Evolutionary conservation across 805 yeast species (phyloP).

Genomic region (Yamadazyma insecticola): DNA sequence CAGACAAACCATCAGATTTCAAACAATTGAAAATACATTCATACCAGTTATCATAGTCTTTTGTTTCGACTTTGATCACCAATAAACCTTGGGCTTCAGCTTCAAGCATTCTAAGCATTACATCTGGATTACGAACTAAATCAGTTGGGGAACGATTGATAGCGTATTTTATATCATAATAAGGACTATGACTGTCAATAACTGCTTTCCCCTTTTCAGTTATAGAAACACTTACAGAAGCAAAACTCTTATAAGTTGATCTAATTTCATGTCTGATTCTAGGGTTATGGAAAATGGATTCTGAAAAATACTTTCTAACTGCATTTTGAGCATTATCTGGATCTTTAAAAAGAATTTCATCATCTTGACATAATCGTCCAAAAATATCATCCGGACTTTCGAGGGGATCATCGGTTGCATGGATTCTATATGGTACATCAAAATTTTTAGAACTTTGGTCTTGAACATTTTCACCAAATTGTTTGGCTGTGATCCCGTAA

Average conservation of each 20-base stretch:
- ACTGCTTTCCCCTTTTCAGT: constrained; percentile 71
- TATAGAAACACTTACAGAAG: constrained; percentile 65
- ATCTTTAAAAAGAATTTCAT: constrained; percentile 50
- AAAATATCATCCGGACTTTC: constrained; percentile 60
- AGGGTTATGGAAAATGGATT: constrained; percentile 77
- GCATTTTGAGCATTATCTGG: constrained; percentile 63
- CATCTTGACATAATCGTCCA: constrained; percentile 39
- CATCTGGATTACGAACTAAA: constrained; percentile 69
- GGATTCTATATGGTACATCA: constrained; percentile 50
- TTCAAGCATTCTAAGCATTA: constrained; percentile 82
- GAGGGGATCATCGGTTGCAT: constrained; percentile 65
- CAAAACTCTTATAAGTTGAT: constrained; percentile 56
- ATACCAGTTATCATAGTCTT: constrained; percentile 40
- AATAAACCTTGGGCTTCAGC: constrained; percentile 82
- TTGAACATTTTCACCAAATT: constrained; percentile 77
- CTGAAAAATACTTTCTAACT: constrained; percentile 69
- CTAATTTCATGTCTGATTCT: constrained; percentile 69
- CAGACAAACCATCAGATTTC: constrained; percentile 76
- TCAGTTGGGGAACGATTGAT: constrained; percentile 75
- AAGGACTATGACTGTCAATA: constrained; percentile 76
- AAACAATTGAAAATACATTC: constrained; percentile 43
- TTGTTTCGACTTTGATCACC: constrained; percentile 54
- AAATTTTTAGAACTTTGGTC: constrained; percentile 49
- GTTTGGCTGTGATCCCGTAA: constrained; percentile 73
- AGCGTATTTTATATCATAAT: constrained; percentile 89